Base-by-base conservation (phyloP, 352 stramenopile species). In the Pythium monospermum region DNA sequence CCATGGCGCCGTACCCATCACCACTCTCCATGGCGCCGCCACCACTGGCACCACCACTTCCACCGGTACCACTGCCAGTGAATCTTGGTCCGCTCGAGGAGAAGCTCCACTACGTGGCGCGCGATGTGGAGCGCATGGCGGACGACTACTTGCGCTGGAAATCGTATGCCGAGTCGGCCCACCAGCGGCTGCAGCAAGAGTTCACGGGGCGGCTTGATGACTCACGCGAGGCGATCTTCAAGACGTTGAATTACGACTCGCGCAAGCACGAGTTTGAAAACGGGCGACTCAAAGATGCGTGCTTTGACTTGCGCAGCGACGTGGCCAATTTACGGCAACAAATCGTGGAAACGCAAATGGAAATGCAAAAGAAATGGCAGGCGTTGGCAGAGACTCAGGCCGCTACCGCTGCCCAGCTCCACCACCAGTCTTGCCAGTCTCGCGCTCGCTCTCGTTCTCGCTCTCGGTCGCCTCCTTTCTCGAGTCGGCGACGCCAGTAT, bases 251-350 rank as follows among this genome's bases (percentile, higher is more conserved):
- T 16, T 64, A 69, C 31, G 70, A 86, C 47, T 73, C 72, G 11
- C 47, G 45, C 18, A 55, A 61, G 38, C 72, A 86, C 53, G 49
- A 55, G 13, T 59, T 51, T 11, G 70, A 80, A 38, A 83, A 81
- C 44, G 61, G 49, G n/a, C 68, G 69, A 8, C 37, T 80, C 23
- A 76, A 74, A n/a, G 73, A 82, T 23, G 60, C 67, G 4, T 22
- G 71, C 2, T 82, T 78, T 51, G 69, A 83, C 21, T 15, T 74
- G 21, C 66, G 77, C 35, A 65, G 50, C 3, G 58, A 71, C 7
- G 25, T 78, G 6, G 59, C 59, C 3, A 61, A 66, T 26, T 31
- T 79, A 11, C 53, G 54, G 3, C 57, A 74, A 37, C 30, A 55
- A 19, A 16, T 53, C 7, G 18, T 19, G 3, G 12, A 13, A 3